Percentiles rank a stretch among this genome's conserved stretches.
phyloP scores from a whole-genome alignment of 805 yeast species.

The Yamadazyma laniorum region DNA sequence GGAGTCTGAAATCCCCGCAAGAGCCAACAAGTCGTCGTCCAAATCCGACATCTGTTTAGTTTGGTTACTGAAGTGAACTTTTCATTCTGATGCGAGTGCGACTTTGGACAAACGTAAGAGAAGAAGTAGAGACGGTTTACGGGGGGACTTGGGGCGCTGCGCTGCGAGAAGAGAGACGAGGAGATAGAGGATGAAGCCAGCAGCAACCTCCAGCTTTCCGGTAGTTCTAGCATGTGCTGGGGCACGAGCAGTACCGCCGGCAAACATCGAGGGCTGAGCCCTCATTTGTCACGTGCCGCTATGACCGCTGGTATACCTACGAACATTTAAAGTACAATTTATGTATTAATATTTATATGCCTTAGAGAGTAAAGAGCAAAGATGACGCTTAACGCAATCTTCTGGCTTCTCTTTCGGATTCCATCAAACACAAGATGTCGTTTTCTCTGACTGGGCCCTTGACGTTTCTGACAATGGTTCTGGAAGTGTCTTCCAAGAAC shows the following conservation, averaged over 20 bases:
- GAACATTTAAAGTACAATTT: slow-evolving; percentile 10
- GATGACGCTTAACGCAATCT: slow-evolving; percentile 65
- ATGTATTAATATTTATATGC: slow-evolving; percentile 9
- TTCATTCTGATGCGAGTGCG: too few species aligned
- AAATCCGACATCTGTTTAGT: slow-evolving; percentile 80
- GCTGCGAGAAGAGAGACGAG: too few species aligned
- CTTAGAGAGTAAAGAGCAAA: slow-evolving; percentile 1
- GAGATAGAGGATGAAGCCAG: too few species aligned
- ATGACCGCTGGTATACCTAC: slow-evolving; percentile 1
- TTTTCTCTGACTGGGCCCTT: slow-evolving; percentile 56
- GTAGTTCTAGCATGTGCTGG: too few species aligned
- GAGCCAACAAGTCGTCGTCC: slow-evolving; percentile 93
- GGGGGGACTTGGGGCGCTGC: too few species aligned
- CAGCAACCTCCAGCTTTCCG: too few species aligned
- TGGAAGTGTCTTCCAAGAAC: slow-evolving; percentile 46
- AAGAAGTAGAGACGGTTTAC: too few species aligned
- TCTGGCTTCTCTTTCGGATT: slow-evolving; percentile 99
- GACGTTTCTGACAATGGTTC: slow-evolving; percentile 51
- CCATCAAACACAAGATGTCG: slow-evolving; percentile 98
- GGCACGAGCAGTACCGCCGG: too few species aligned
- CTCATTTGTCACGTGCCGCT: slow-evolving; percentile 4
- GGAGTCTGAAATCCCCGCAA: slow-evolving; percentile 65
- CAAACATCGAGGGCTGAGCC: slow-evolving; percentile 5
- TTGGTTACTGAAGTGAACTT: too few species aligned
- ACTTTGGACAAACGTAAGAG: too few species aligned